These are phyloP conservation scores for Oryza meridionalis DNA, from an alignment of 176 grass and related monocot species.

Conservation along the genomic window DNA sequence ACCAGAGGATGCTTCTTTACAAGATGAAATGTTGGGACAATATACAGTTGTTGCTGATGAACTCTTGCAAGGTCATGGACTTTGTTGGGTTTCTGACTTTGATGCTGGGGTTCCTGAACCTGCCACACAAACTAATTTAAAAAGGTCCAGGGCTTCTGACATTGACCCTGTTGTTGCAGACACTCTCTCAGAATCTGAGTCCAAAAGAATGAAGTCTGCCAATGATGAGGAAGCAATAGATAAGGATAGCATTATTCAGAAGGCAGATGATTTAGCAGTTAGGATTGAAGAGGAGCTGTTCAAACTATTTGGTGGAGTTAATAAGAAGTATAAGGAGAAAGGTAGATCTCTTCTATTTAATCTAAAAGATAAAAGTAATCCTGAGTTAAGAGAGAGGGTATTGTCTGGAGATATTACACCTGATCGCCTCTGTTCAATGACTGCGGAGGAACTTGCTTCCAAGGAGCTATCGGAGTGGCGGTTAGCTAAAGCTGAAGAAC, in stretches of 20 bases:
- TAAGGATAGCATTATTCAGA: slow-evolving; percentile 39
- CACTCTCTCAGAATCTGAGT: slow-evolving; percentile 36
- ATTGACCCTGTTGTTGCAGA: slow-evolving; percentile 29
- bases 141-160: slow-evolving; percentile 56
- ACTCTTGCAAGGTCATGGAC: slow-evolving; percentile 93
- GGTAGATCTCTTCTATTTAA: slow-evolving; percentile 96
- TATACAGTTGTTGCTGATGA: slow-evolving; percentile 72
- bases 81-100: slow-evolving; percentile 82
- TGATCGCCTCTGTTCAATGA: slow-evolving; percentile 88
- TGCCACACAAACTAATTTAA: slow-evolving; percentile 42
- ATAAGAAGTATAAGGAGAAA: slow-evolving; percentile 98
- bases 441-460: slow-evolving; percentile 87
- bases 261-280: slow-evolving; percentile 70
- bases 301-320: slow-evolving; percentile 84
- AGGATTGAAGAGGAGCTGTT: slow-evolving; percentile 94
- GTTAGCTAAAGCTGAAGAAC: slow-evolving; percentile 87
- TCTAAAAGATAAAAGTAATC: slow-evolving; percentile 91
- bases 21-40: slow-evolving; percentile 54
- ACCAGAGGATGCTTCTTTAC: slow-evolving; percentile 36
- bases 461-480: slow-evolving; percentile 94
- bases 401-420: slow-evolving; percentile 87
- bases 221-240: slow-evolving; percentile 35
- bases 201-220: slow-evolving; percentile 58
- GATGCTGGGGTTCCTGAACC: slow-evolving; percentile 44
- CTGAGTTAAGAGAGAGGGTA: slow-evolving; percentile 80